Base-by-base conservation (phyloP, 768 basidiomycete species). In the Zangia roseola region DNA sequence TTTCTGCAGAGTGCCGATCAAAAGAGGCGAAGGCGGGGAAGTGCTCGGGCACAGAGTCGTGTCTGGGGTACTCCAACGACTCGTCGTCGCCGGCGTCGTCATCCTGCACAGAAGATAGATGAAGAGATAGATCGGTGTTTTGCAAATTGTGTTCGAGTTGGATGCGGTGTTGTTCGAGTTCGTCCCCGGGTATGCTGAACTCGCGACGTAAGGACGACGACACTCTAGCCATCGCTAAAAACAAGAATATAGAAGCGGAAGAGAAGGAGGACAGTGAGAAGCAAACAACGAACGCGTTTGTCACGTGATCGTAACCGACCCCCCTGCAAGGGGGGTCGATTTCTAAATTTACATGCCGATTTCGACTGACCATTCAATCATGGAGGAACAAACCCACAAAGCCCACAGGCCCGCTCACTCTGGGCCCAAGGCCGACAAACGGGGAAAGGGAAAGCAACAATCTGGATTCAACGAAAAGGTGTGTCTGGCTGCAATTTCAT, bases 401-500 rank as follows among this genome's bases (percentile, higher is more conserved):
- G 74, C 86, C 0, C 95, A 97, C 71, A 71, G 88, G 30, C 79
- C 87, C 17, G 71, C 89, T 17, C 82, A 81, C 61, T 81, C 86
- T 12, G 86, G 90, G 13, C 69, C 66, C 38, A 91, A 90, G 59
- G 80, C 79, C 1, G 88, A 84, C 51, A 93, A 93, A 71, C 92
- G 86, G 63, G 78, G 78, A 14, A 84, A 90, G 59, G 79, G 69
- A 49, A 81, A 84, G 65, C 79, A 85, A 36, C 83, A 84, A 36
- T 76, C 85, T 45, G 86, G 84, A 6, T 89, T 86, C 72, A 97
- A 97, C 64, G 92, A 93, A 70, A 97, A 97, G 77, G 94, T 88
- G 48, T 6, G 56, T 39, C 14, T 8, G 24, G 19, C n/a, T 20
- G 28, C 17, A 10, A 1, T 38, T 19, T 2, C 19, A 2, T 8